Conservation (phyloP, 1,139 yeast species). For the Protomyces lactucae-debilis region DNA sequence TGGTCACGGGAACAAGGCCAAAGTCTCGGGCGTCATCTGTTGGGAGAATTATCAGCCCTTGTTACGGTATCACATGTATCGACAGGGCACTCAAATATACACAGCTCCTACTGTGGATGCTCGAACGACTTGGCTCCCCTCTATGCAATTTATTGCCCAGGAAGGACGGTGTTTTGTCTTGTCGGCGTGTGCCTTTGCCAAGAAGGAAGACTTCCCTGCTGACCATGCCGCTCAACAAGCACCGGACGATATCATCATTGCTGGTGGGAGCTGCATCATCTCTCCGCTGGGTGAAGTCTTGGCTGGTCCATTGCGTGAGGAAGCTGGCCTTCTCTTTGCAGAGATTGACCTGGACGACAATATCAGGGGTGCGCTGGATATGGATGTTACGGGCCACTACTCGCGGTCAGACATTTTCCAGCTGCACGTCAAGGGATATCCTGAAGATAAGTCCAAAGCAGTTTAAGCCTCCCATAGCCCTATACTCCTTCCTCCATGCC, state of each 20-base stretch:
- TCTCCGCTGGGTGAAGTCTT: slow-evolving; percentile 10
- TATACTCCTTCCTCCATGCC: too few species aligned
- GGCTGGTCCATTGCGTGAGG: slow-evolving; percentile 10
- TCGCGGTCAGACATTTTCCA: slow-evolving; percentile 11
- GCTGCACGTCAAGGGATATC: neutral
- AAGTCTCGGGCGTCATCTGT: neutral
- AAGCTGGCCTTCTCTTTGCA: slow-evolving; percentile 4
- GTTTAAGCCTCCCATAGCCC: too few species aligned
- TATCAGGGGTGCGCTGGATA: slow-evolving; percentile 3
- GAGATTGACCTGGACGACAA: slow-evolving; percentile 14
- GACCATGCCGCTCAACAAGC: neutral
- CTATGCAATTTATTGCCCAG: slow-evolving; percentile 12
- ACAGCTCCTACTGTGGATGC: slow-evolving; percentile 17
- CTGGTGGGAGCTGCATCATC: slow-evolving; percentile 20
- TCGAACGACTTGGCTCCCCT: slow-evolving; percentile 14
- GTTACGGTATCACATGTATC: slow-evolving; percentile 2
- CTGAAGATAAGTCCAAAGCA: too few species aligned
- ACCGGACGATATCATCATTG: neutral
- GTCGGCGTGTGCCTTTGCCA: slow-evolving; percentile 9
- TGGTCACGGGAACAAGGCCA: neutral
- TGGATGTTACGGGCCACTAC: slow-evolving; percentile 17
- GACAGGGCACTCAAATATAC: slow-evolving; percentile 2
- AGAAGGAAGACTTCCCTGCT: neutral
- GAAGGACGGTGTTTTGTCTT: slow-evolving; percentile 13
- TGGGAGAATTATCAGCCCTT: slow-evolving; percentile 13